Percentiles rank a stretch among this genome's conserved stretches.
These are phyloP conservation scores for Anthoceros angustus DNA, from an alignment of 225 moss, liverwort and hornwort genomes.

Conservation along the genomic window DNA sequence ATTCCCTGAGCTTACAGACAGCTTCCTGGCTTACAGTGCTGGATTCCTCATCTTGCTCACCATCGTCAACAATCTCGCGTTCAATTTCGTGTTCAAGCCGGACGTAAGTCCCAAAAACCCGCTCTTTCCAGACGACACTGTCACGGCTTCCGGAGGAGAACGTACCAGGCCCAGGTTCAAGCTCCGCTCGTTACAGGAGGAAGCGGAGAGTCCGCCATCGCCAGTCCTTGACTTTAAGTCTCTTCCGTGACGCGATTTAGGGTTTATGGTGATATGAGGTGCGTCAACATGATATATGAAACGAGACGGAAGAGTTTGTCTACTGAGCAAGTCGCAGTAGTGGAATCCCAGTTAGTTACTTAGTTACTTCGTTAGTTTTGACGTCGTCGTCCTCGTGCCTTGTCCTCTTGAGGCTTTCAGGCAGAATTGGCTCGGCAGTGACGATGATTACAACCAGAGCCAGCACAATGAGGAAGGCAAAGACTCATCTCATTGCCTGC, in stretches of 20 bases:
- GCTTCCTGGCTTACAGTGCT: neutral
- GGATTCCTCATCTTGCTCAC: neutral
- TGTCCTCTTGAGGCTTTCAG: constrained; percentile 17
- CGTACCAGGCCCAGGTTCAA: too few species aligned
- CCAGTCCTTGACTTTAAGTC: too few species aligned
- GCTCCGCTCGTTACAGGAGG: too few species aligned
- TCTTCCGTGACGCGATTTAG: too few species aligned
- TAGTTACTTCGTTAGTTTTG: too few species aligned
- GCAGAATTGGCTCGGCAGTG: constrained; percentile 30
- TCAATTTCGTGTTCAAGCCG: neutral
- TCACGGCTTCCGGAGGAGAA: too few species aligned
- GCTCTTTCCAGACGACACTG: neutral
- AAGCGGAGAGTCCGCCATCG: too few species aligned
- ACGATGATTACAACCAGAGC: constrained; percentile 12
- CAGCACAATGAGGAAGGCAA: constrained; percentile 14
- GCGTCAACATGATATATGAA: too few species aligned
- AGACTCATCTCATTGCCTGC: constrained; percentile 50
- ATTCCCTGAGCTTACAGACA: neutral
- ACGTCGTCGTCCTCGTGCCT: neutral
- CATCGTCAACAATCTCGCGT: neutral
- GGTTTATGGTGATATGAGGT: too few species aligned
- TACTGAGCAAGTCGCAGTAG: too few species aligned
- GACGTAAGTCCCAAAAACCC: neutral
- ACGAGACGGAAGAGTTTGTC: too few species aligned
- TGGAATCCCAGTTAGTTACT: too few species aligned